These are phyloP conservation scores for Lactarius pseudohatsudake DNA, from an alignment of 768 basidiomycete species.

Conservation along the genomic window DNA sequence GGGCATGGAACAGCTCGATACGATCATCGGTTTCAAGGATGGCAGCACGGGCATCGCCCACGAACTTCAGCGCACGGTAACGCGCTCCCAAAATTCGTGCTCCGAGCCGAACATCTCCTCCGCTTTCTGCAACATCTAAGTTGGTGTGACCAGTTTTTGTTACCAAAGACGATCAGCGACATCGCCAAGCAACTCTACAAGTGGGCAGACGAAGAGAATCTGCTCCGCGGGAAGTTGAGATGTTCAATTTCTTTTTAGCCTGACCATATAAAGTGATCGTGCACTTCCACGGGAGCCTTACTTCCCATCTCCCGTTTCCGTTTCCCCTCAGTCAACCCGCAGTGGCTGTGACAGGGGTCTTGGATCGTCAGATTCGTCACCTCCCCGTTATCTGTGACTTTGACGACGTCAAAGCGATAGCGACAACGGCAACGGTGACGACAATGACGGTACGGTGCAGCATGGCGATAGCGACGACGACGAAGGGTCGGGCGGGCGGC, in stretches of 20 bases:
- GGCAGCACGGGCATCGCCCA: slow-evolving; percentile 90
- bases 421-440: no score
- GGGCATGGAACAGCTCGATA: slow-evolving; percentile 92
- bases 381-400: slow-evolving; percentile 26
- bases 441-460: no score
- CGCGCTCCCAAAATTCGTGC: slow-evolving; percentile 73
- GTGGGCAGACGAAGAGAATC: no score
- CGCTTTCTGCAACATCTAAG: slow-evolving; percentile 88
- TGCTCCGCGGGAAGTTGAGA: background rate
- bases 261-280: slow-evolving; percentile 27
- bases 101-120: slow-evolving; percentile 82
- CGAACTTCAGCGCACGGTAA: slow-evolving; percentile 90
- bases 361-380: slow-evolving; percentile 16
- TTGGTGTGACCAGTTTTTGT: slow-evolving; percentile 94
- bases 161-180: slow-evolving; percentile 91
- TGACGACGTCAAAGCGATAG: no score
- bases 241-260: background rate
- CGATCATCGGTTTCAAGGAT: slow-evolving; percentile 92
- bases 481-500: no score
- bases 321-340: slow-evolving; percentile 17
- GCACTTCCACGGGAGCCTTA: slow-evolving; percentile 16
- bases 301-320: slow-evolving; percentile 11
- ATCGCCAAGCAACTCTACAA: slow-evolving; percentile 98
- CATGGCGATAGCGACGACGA: no score
- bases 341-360: slow-evolving; percentile 2